phyloP scores from a whole-genome alignment of 1,139 yeast species.

The Trichomonascaceae sp. region DNA sequence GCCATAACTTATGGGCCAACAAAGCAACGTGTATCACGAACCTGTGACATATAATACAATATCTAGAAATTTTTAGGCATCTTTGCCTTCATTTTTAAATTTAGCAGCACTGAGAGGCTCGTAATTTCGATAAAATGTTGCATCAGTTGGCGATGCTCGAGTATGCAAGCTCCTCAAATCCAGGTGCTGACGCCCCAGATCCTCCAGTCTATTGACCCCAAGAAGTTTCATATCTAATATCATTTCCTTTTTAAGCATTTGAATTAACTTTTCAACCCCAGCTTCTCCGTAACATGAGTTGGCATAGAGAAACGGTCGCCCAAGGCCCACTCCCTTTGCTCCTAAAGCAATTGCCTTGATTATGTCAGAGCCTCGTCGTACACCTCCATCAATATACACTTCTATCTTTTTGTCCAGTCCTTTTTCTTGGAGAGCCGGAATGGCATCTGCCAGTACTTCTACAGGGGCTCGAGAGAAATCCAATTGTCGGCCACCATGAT shows the following conservation, averaged over 20 bases:
- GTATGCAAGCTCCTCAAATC: slow-evolving; percentile 10
- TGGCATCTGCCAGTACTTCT: slow-evolving; percentile 57
- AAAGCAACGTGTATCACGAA: not conserved
- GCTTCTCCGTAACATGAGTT: slow-evolving; percentile 59
- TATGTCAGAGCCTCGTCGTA: slow-evolving; percentile 62
- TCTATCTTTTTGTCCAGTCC: slow-evolving; percentile 45
- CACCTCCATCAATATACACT: slow-evolving; percentile 61
- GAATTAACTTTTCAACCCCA: slow-evolving; percentile 43
- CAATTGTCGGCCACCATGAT: slow-evolving; percentile 68
- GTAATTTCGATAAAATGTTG: not conserved
- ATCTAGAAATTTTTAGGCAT: not conserved
- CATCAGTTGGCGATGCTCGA: not conserved
- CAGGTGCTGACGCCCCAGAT: slow-evolving; percentile 33
- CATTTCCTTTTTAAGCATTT: slow-evolving; percentile 30
- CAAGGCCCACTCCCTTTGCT: slow-evolving; percentile 66
- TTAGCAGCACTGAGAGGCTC: not conserved
- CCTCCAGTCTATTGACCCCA: slow-evolving; percentile 39
- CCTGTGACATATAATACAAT: not conserved
- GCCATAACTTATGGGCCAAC: not conserved
- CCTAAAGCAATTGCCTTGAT: slow-evolving; percentile 65
- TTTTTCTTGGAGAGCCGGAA: slow-evolving; percentile 42
- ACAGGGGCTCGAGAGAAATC: slow-evolving; percentile 58
- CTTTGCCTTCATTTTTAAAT: not conserved
- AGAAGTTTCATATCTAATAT: slow-evolving; percentile 42
- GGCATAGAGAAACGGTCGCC: slow-evolving; percentile 62